Evolutionary conservation across 441 rosid species (phyloP).

Genomic region (Mallotus repandus): DNA sequence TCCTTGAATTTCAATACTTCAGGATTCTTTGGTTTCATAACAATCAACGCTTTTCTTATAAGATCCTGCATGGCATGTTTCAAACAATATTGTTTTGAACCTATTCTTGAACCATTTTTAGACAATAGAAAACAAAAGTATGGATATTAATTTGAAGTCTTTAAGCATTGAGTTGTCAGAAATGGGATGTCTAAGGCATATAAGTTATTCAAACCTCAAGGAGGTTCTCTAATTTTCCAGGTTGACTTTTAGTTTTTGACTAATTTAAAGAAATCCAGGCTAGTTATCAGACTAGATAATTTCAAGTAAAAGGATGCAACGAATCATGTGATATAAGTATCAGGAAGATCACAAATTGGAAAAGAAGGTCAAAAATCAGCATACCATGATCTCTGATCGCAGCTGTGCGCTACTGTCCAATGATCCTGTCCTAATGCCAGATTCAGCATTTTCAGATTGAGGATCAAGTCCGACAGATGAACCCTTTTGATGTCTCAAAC

Average conservation of each 20-base stretch:
- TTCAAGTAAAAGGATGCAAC: background rate
- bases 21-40: background rate
- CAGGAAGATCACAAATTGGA: background rate
- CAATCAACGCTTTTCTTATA: background rate
- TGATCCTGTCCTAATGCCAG: constrained; percentile 33
- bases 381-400: constrained; percentile 41
- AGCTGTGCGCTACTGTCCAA: constrained; percentile 25
- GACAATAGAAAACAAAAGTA: background rate
- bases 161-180: background rate
- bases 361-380: constrained; percentile 19
- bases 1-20: background rate
- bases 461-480: constrained; percentile 33
- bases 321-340: background rate
- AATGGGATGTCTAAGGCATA: background rate
- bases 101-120: background rate
- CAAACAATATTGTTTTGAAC: background rate
- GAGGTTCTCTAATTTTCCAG: background rate
- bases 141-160: background rate
- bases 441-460: constrained; percentile 24
- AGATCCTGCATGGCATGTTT: background rate
- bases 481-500: constrained; percentile 36
- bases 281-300: background rate
- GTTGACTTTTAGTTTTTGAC: background rate
- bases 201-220: background rate
- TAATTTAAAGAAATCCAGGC: background rate